Conservation (phyloP, 805 yeast species). For the Hanseniaspora meyeri region DNA sequence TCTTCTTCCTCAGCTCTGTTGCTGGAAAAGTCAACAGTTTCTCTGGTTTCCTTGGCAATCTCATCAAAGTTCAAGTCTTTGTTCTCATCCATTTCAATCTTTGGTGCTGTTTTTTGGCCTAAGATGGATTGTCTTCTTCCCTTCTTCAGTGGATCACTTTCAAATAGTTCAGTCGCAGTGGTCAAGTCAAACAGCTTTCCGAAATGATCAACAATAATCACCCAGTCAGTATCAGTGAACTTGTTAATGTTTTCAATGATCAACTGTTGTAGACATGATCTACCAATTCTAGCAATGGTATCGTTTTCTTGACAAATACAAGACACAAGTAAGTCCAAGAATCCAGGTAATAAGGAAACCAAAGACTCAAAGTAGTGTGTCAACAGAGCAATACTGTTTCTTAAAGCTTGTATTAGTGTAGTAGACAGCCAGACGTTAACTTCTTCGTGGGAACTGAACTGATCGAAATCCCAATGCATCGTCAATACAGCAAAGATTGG, state of each 20-base stretch:
- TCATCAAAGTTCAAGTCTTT: slow-evolving; percentile 25
- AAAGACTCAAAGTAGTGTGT: slow-evolving; percentile 70
- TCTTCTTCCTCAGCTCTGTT: slow-evolving; percentile 17
- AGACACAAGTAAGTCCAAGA: slow-evolving; percentile 61
- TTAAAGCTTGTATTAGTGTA: slow-evolving; percentile 86
- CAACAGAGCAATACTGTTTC: slow-evolving; percentile 74
- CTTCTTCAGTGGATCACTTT: slow-evolving; percentile 32
- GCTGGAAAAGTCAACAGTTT: slow-evolving; percentile 25
- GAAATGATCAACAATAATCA: slow-evolving; percentile 50
- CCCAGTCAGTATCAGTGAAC: slow-evolving; percentile 65
- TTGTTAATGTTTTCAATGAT: slow-evolving; percentile 60
- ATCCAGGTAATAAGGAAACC: slow-evolving; percentile 63
- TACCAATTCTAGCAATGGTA: slow-evolving; percentile 88
- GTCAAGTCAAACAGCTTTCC: slow-evolving; percentile 63
- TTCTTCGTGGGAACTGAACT: slow-evolving; percentile 63
- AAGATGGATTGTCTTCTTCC: slow-evolving; percentile 21
- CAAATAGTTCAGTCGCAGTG: slow-evolving; percentile 75
- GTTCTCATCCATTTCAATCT: slow-evolving; percentile 15
- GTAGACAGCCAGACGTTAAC: slow-evolving; percentile 93
- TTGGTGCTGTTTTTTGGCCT: slow-evolving; percentile 1
- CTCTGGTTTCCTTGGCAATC: slow-evolving; percentile 25
- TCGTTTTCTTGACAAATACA: slow-evolving; percentile 96
- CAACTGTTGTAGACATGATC: slow-evolving; percentile 72
- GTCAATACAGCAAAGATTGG: slow-evolving; percentile 80
- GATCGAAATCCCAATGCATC: slow-evolving; percentile 40